Evolutionary conservation across 768 basidiomycete species (phyloP), one percentile per base, ranked within the genome.

Genomic region (Tubosaeta sp.): DNA sequence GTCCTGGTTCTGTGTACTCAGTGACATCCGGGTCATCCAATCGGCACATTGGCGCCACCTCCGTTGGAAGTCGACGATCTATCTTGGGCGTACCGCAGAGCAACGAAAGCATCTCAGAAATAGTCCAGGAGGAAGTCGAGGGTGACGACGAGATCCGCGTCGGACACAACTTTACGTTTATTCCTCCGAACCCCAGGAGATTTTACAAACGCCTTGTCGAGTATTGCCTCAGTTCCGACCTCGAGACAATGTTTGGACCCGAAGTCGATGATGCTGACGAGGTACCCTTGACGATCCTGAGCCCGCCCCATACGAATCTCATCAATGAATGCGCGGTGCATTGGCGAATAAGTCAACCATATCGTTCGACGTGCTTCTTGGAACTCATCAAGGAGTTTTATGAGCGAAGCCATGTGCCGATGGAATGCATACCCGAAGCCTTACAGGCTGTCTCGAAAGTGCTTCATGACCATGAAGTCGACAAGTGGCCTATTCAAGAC

Each of bases 201-300:
- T 90, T 80, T 66, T 99, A 95, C 75, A 83, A 83, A 56, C 82
- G 89, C 11, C 77, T 98, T 14, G 77, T 96, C 25, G 85, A 91
- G 64, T 75, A 80, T 48, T 93, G 93, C 63, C 80, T 99, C 41
- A 76, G 85, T 22, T 77, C 80, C 24, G 96, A 99, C 66, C 73
- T 98, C 51, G 90, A 92, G 62, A 80, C 84, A 32, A 92, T 99
- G 89, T 76, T 87, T 44, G 87, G 87, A 41, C 87, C 90, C 5
- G 87, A 89, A 51, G 86, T 97, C n/a, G 87, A 92, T 41, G 91
- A 93, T 58, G 88, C 91, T 59, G 91, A 97, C 58, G 94, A 98
- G 71, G 95, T 99, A 14, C 90, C 94, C 0, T 73, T 98, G 32
- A 90, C 91, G 7, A 97, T 99, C 50, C 71, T 99, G 16, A 91